Evolutionary conservation across 2,329 filamentous ascomycete genomes (phyloP), one percentile per base, ranked within the genome.

Genomic region (Fusarium piperis): DNA sequence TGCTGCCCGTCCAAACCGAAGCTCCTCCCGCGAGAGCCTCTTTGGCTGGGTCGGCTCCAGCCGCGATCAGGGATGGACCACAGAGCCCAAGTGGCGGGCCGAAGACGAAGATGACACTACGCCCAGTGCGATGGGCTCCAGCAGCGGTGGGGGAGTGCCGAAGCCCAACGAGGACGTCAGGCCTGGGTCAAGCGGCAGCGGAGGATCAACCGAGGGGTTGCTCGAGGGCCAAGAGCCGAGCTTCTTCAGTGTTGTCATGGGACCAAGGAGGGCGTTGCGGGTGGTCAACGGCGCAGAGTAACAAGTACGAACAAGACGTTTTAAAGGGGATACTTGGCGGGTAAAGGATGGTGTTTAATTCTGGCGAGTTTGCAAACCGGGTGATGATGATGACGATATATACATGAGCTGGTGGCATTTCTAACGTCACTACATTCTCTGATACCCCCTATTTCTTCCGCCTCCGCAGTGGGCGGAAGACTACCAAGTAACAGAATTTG

Each of bases 211-310:
- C 0, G 76, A 77, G 52, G 76, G 76, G 2, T 75, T 93, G 68
- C 76, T 92, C 16, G 85, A 83, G 4, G 89, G 88, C 0, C 85
- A 89, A 67, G 90, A 93, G 78, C 92, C 92, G 66, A 92, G 87
- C 64, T 94, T 93, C 81, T 90, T 92, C 79, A 92, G 87, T 56
- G 90, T 93, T 30, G 81, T 93, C 75, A 79, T 93, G 80, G 91
- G 91, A 67, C 91, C 91, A 23, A 84, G 91, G 75, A 83, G 91
- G 76, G 93, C 90, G 74, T 81, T 93, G 81, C 84, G 90, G 76
- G 91, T 93, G 36, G 90, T 93, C 23, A 93, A 93, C 55, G 81
- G 79, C 15, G 78, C 78, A 56, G 83, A 84, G 56, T 77, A 70
- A 32, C 12, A 28, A 38, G 3, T 39, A 23, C 23, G 26, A 10